Percentiles rank a stretch among this genome's conserved stretches.
Evolutionary conservation across 176 grass and related monocot species (phyloP).

Genomic region (Thalia dealbata): DNA sequence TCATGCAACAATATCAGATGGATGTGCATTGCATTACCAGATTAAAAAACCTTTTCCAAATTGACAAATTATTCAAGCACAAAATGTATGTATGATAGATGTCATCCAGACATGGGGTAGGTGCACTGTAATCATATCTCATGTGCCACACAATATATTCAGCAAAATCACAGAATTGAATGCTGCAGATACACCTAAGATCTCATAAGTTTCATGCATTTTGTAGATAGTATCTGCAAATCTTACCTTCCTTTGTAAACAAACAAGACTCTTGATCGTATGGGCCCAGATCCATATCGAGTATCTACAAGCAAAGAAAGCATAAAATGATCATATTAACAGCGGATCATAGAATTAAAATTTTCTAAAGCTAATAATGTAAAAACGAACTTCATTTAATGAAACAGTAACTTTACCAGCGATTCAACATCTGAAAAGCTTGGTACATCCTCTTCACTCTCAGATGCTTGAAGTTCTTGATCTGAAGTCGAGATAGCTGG

Average conservation of each 20-base stretch:
- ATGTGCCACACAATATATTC: background rate
- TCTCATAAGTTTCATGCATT: background rate
- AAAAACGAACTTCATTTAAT: slow-evolving; percentile 14
- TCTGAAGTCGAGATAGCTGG: slow-evolving; percentile 19
- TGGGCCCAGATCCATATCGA: slow-evolving; percentile 51
- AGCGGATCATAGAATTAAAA: background rate
- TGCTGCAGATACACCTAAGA: background rate
- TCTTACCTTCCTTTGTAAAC: slow-evolving; percentile 43
- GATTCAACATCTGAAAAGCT: slow-evolving; percentile 57
- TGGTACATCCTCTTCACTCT: slow-evolving; percentile 45
- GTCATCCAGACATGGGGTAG: background rate
- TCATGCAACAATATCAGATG: background rate
- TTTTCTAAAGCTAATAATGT: background rate
- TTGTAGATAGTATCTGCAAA: background rate
- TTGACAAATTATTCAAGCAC: too few relatives aligned
- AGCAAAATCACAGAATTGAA: background rate
- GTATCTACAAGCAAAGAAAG: slow-evolving; percentile 37
- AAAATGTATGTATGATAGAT: too few relatives aligned
- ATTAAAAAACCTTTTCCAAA: background rate
- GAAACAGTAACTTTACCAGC: slow-evolving; percentile 33
- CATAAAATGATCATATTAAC: background rate
- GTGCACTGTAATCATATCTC: background rate
- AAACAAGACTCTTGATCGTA: slow-evolving; percentile 45
- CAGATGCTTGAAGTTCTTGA: slow-evolving; percentile 45
- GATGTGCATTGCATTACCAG: background rate